Conservation (phyloP, 257 asterid genomes). For the Solanum peruvianum region DNA sequence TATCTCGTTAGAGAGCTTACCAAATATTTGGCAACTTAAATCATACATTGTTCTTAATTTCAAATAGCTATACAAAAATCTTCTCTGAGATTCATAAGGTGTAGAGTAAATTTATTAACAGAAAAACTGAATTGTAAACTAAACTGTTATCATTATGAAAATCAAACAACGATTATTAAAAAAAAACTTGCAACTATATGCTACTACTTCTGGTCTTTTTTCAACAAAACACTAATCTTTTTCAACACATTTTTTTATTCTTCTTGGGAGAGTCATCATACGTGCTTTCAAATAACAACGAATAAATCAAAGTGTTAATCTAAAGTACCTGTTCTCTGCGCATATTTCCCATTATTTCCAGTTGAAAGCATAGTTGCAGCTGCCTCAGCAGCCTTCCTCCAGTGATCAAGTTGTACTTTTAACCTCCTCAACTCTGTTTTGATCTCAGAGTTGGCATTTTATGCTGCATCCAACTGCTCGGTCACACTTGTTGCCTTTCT, state of each 20-base stretch:
- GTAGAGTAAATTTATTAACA: background rate
- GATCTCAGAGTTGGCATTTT: constrained; percentile 49
- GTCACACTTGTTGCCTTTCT: constrained; percentile 34
- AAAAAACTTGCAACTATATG: background rate
- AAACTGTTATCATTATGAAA: background rate
- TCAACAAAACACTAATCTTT: constrained; percentile 73
- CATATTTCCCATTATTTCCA: constrained; percentile 41
- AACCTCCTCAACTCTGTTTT: constrained; percentile 69
- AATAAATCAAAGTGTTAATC: constrained; percentile 43
- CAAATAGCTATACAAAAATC: constrained; percentile 7
- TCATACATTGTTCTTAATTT: background rate
- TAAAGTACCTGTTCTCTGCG: constrained; percentile 43
- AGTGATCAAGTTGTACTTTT: constrained; percentile 84
- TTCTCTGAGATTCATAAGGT: background rate
- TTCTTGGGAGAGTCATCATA: constrained; percentile 71
- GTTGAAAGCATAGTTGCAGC: constrained; percentile 77
- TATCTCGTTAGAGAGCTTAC: background rate
- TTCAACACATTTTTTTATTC: constrained; percentile 71
- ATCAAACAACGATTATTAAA: background rate
- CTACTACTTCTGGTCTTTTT: constrained; percentile 61
- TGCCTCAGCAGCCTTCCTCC: constrained; percentile 97
- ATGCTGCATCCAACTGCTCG: constrained; percentile 82
- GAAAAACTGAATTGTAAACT: background rate
- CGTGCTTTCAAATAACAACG: constrained; percentile 43
- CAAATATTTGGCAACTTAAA: background rate